Conservation (phyloP, 2,329 filamentous ascomycete genomes). For the Chaetomiaceae sp. region DNA sequence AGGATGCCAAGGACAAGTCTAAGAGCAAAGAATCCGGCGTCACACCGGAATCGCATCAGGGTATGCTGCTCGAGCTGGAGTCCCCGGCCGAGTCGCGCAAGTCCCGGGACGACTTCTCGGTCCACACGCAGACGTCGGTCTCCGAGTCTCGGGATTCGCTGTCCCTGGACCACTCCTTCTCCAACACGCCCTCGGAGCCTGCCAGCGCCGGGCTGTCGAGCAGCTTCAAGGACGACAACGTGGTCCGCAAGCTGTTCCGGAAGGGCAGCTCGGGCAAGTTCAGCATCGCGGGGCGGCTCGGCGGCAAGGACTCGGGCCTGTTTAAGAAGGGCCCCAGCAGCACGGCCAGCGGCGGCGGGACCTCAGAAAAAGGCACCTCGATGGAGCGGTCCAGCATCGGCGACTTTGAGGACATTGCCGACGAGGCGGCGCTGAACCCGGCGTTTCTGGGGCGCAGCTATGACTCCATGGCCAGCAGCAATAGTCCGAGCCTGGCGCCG, state of each 20-base stretch:
- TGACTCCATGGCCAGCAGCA: conserved; percentile 53
- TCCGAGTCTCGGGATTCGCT: conserved; percentile 59
- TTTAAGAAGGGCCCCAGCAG: conserved; percentile 51
- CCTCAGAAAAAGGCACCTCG: conserved; percentile 54
- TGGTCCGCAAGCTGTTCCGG: conserved; percentile 57
- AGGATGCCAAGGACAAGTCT: conserved; percentile 36
- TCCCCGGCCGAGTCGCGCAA: conserved; percentile 50
- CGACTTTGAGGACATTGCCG: conserved; percentile 49
- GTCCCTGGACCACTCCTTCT: conserved; percentile 50
- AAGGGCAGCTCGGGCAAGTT: conserved; percentile 65
- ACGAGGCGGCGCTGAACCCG: conserved; percentile 38
- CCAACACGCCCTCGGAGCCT: conserved; percentile 54
- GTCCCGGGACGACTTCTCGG: conserved; percentile 53
- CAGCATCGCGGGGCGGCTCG: conserved; percentile 52
- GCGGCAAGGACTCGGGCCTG: conserved; percentile 49
- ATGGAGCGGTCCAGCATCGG: conserved; percentile 56
- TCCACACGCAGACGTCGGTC: conserved; percentile 55
- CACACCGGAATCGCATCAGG: conserved; percentile 35
- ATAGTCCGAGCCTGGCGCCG: conserved; percentile 53
- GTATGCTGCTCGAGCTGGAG: conserved; percentile 40
- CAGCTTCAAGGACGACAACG: conserved; percentile 46
- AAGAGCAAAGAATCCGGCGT: conserved; percentile 32
- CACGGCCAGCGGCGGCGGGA: conserved; percentile 50
- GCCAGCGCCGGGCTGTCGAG: conserved; percentile 39
- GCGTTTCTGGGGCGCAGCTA: conserved; percentile 47